Conservation (phyloP, 768 basidiomycete genomes). For the Chalciporus sphaerocephalus region DNA sequence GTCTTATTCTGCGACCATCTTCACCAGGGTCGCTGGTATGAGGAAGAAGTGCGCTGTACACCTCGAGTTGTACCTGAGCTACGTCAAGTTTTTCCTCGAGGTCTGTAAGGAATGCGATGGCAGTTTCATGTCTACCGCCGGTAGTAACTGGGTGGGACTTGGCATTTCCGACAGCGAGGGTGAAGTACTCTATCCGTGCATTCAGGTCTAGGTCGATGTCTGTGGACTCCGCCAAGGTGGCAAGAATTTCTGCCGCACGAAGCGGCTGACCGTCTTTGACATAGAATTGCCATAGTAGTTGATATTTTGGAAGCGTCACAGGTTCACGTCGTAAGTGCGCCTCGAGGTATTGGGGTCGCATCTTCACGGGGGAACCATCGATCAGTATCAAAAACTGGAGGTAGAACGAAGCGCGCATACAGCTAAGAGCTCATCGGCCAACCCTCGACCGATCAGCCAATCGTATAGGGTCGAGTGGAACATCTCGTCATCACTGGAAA, state of each 20-base stretch:
- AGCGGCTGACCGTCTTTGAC: constrained; percentile 86
- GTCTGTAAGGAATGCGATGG: constrained; percentile 92
- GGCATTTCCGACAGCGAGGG: constrained; percentile 91
- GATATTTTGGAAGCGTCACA: constrained; percentile 71
- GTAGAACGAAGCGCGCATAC: constrained; percentile 40
- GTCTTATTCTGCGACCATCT: constrained; percentile 57
- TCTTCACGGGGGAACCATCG: constrained; percentile 39
- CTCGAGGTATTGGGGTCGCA: constrained; percentile 85
- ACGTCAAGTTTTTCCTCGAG: constrained; percentile 97
- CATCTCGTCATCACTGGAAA: constrained; percentile 81
- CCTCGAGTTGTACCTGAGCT: constrained; percentile 93
- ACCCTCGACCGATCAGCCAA: constrained; percentile 77
- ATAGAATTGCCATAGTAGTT: constrained; percentile 96
- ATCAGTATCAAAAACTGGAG: constrained; percentile 10
- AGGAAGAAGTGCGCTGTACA: constrained; percentile 63
- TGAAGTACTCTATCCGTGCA: constrained; percentile 83
- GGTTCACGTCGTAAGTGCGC: constrained; percentile 82
- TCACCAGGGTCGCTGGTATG: constrained; percentile 58
- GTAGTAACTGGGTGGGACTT: constrained; percentile 87
- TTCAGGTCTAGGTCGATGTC: constrained; percentile 67
- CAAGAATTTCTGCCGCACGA: constrained; percentile 83
- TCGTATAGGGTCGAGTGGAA: constrained; percentile 95
- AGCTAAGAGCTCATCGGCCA: constrained; percentile 88
- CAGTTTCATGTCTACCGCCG: constrained; percentile 75
- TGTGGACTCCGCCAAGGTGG: constrained; percentile 75